Conservation (phyloP, 208 protist genomes). For the Vickermania spadyakhi region DNA sequence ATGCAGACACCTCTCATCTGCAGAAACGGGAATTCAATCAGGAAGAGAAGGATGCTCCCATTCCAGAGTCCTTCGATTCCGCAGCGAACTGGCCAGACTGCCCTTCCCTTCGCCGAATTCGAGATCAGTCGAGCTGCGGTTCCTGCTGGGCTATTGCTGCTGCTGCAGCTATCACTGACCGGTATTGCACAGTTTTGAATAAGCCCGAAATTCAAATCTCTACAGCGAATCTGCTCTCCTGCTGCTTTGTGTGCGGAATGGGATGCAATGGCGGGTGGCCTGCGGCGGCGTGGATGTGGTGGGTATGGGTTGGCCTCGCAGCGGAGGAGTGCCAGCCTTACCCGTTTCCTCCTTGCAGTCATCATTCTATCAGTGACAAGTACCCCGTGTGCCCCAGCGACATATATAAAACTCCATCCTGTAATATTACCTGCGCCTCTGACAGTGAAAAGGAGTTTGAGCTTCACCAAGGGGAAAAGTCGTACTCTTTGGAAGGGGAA, state of each 20-base stretch:
- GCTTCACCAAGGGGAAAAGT: constrained; percentile 12
- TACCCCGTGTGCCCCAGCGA: constrained; percentile 54
- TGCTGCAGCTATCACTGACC: constrained; percentile 76
- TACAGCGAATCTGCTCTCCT: constrained; percentile 66
- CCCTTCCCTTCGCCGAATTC: constrained; percentile 51
- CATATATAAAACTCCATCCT: constrained; percentile 67
- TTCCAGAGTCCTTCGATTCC: constrained; percentile 56
- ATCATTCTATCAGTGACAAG: constrained; percentile 44
- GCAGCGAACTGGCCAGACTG: constrained; percentile 52
- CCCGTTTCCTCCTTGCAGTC: constrained; percentile 58
- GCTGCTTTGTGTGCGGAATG: constrained; percentile 66
- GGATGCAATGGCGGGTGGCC: constrained; percentile 83
- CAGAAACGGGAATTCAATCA: constrained; percentile 30
- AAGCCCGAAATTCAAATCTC: constrained; percentile 44
- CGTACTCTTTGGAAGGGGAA: constrained; percentile 43
- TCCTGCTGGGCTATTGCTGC: constrained; percentile 89
- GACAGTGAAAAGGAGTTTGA: constrained; percentile 36
- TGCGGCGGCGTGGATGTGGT: constrained; percentile 59
- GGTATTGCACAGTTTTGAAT: constrained; percentile 79
- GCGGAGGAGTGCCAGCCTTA: constrained; percentile 79
- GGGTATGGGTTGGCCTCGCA: constrained; percentile 43
- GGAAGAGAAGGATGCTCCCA: constrained; percentile 20
- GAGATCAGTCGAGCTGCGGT: constrained; percentile 85
- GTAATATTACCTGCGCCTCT: constrained; percentile 50
- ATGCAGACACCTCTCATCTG: constrained; percentile 17